Conservation (phyloP, 306 rosid genomes). For the Vachellia pachyceras region DNA sequence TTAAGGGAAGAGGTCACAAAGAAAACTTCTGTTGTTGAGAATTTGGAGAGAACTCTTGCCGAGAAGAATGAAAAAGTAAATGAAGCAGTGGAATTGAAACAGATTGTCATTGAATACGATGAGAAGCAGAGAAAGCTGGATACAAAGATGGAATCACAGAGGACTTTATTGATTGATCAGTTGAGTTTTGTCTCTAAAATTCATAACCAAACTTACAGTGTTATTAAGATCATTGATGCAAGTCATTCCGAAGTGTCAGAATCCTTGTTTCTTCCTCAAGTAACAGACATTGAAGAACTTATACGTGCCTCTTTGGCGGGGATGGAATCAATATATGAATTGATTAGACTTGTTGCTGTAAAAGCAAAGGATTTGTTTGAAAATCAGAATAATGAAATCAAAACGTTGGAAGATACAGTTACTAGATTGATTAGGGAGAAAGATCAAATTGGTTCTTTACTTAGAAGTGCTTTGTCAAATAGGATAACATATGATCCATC, state of each 20-base stretch:
- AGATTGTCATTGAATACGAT: slow-evolving; percentile 63
- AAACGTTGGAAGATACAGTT: slow-evolving; percentile 68
- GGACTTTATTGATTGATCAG: slow-evolving; percentile 81
- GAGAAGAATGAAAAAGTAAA: slow-evolving; percentile 62
- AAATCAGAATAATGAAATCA: slow-evolving; percentile 63
- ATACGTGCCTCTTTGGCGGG: slow-evolving; percentile 89
- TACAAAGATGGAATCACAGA: slow-evolving; percentile 58
- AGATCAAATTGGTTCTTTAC: slow-evolving; percentile 93
- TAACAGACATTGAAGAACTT: slow-evolving; percentile 80
- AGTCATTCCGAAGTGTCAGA: slow-evolving; percentile 68
- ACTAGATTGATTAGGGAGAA: slow-evolving; percentile 73
- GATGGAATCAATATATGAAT: slow-evolving; percentile 80
- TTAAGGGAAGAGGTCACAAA: slow-evolving; percentile 78
- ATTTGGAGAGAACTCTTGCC: slow-evolving; percentile 60
- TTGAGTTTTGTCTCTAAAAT: slow-evolving; percentile 73
- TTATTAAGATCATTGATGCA: slow-evolving; percentile 63
- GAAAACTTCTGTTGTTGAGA: slow-evolving; percentile 57
- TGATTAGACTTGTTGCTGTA: slow-evolving; percentile 60
- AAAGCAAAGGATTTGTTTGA: slow-evolving; percentile 66
- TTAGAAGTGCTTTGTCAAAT: slow-evolving; percentile 78
- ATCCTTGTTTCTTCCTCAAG: slow-evolving; percentile 82
- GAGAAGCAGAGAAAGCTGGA: slow-evolving; percentile 64
- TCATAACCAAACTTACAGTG: slow-evolving; percentile 70
- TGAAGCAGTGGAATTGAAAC: slow-evolving; percentile 59
- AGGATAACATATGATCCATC: slow-evolving; percentile 60